These are phyloP conservation scores for Leishmania mexicana DNA, from an alignment of 208 protist genomes.

Conservation along the genomic window DNA sequence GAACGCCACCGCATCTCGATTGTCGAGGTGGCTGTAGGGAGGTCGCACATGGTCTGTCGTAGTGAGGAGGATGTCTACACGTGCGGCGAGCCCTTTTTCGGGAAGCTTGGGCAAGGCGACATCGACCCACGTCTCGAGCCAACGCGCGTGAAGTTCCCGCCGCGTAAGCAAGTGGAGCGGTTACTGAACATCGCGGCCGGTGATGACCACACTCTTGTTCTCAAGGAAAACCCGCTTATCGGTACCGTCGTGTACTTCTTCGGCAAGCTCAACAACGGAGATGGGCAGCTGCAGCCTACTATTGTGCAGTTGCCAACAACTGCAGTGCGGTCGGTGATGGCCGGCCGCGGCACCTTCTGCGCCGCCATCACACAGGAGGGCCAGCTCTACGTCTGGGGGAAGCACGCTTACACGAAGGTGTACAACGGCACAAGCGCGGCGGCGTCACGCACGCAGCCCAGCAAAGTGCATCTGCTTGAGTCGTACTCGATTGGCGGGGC, in stretches of 20 bases:
- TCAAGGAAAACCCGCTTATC: slow-evolving; percentile 59
- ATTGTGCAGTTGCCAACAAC: slow-evolving; percentile 47
- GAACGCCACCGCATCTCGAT: slow-evolving; percentile 67
- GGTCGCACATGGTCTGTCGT: slow-evolving; percentile 59
- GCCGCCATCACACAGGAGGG: slow-evolving; percentile 43
- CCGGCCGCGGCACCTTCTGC: slow-evolving; percentile 57
- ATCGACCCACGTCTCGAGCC: slow-evolving; percentile 39
- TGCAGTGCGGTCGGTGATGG: slow-evolving; percentile 37
- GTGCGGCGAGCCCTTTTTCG: slow-evolving; percentile 67
- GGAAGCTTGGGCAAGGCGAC: slow-evolving; percentile 77
- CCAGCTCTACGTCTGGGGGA: slow-evolving; percentile 75
- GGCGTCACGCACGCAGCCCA: slow-evolving; percentile 30
- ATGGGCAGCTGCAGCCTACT: slow-evolving; percentile 58
- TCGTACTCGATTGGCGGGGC: slow-evolving; percentile 36
- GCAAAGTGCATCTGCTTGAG: slow-evolving; percentile 39
- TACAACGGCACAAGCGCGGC: slow-evolving; percentile 52
- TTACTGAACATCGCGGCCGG: slow-evolving; percentile 64
- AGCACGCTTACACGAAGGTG: slow-evolving; percentile 58
- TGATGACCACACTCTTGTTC: slow-evolving; percentile 78
- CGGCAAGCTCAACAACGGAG: slow-evolving; percentile 59
- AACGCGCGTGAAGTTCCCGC: slow-evolving; percentile 63
- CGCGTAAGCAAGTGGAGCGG: slow-evolving; percentile 55
- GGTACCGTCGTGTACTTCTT: slow-evolving; percentile 83
- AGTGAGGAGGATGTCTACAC: slow-evolving; percentile 77
- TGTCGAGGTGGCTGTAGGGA: slow-evolving; percentile 67